Conservation (phyloP, 139 green algal genomes). For the Medakamo hakoo region DNA sequence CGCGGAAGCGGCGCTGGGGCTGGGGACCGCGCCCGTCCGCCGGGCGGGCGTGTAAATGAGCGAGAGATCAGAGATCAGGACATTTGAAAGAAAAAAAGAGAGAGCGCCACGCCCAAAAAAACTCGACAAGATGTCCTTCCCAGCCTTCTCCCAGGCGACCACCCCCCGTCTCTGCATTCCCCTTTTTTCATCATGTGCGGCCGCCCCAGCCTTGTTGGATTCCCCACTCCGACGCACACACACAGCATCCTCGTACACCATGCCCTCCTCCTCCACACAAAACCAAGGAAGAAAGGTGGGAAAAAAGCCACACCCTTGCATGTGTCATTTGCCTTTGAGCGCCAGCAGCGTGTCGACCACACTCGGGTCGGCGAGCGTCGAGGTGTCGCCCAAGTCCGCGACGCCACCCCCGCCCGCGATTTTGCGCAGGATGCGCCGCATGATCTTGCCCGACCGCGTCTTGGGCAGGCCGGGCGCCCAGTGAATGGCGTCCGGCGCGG, state of each 20-base stretch:
- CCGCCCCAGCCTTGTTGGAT: too few relatives aligned
- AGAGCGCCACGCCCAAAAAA: not conserved
- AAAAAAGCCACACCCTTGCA: not conserved
- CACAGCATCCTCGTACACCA: too few relatives aligned
- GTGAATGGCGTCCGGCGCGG: slow-evolving; percentile 89
- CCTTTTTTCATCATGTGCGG: too few relatives aligned
- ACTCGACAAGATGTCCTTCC: too few relatives aligned
- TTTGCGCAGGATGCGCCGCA: slow-evolving; percentile 77
- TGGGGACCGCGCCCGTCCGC: not conserved
- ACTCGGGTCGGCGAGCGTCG: slow-evolving; percentile 60
- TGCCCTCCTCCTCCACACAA: not conserved
- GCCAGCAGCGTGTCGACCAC: slow-evolving; percentile 70
- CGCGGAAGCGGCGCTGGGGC: slow-evolving; percentile 7
- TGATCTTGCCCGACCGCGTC: slow-evolving; percentile 77
- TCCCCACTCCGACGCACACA: too few relatives aligned
- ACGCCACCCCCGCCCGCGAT: slow-evolving; percentile 47
- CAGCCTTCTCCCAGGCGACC: too few relatives aligned
- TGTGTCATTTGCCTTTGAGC: slow-evolving; percentile 27
- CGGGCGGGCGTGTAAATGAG: not conserved
- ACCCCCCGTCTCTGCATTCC: too few relatives aligned
- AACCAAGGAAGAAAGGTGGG: not conserved
- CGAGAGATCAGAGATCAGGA: too few relatives aligned
- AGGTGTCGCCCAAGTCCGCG: slow-evolving; percentile 53
- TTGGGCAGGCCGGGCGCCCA: slow-evolving; percentile 80
- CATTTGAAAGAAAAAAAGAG: not conserved